phyloP scores from a whole-genome alignment of 768 basidiomycete species.

The Chiua virens region DNA sequence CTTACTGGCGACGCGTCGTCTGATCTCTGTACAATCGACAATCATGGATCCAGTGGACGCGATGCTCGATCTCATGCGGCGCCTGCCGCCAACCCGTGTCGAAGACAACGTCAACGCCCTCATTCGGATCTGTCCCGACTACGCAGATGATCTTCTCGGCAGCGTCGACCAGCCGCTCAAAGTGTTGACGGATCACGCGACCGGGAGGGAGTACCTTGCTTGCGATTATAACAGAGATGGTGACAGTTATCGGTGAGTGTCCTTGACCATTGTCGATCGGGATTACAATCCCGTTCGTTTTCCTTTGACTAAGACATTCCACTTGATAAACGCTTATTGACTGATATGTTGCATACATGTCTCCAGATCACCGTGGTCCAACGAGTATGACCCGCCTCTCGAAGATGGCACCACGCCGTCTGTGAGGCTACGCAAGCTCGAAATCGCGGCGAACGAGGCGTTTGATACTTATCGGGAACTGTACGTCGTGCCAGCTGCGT shows the following conservation, averaged over 20 bases:
- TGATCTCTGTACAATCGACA: neutral
- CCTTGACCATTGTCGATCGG: neutral
- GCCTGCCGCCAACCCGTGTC: slow-evolving; percentile 88
- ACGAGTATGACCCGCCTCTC: slow-evolving; percentile 88
- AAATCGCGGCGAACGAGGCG: slow-evolving; percentile 91
- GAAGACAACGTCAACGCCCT: slow-evolving; percentile 86
- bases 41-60: slow-evolving; percentile 82
- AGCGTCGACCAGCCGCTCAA: slow-evolving; percentile 94
- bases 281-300: neutral
- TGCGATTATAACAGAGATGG: slow-evolving; percentile 95
- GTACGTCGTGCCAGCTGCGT: slow-evolving; percentile 41
- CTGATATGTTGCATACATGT: slow-evolving; percentile 4
- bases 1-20: neutral
- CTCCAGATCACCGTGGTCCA: slow-evolving; percentile 94
- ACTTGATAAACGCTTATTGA: too few relatives aligned
- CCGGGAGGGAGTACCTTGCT: slow-evolving; percentile 86
- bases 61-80: slow-evolving; percentile 94
- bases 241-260: slow-evolving; percentile 71
- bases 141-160: slow-evolving; percentile 91
- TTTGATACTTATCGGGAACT: slow-evolving; percentile 98
- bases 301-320: neutral
- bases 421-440: slow-evolving; percentile 82
- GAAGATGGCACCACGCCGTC: slow-evolving; percentile 89
- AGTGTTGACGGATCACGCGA: slow-evolving; percentile 73
- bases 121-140: slow-evolving; percentile 83